phyloP scores from a whole-genome alignment of 352 stramenopile species.

The Globisporangium paddicum region DNA sequence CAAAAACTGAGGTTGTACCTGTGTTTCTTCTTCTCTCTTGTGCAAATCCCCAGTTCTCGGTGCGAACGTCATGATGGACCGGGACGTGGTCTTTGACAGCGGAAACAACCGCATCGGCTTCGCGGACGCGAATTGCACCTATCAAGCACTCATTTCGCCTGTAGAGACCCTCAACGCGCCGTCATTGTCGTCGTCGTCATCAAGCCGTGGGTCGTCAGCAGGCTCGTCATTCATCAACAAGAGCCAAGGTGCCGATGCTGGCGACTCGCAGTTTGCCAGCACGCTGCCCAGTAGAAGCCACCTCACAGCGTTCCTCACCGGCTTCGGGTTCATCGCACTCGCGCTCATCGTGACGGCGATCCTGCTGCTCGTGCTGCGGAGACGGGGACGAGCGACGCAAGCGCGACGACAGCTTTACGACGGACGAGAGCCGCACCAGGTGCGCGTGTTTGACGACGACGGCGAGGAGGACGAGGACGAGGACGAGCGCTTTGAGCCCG shows the following conservation, averaged over 20 bases:
- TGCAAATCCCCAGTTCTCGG: conserved; percentile 13
- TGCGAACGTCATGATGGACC: conserved; percentile 43
- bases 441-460: not conserved
- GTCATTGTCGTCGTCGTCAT: not conserved
- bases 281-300: not conserved
- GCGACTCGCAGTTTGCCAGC: not conserved
- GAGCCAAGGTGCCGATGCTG: not conserved
- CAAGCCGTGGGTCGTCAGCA: not conserved
- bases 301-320: not conserved
- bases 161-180: not conserved
- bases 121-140: conserved; percentile 29
- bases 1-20: not conserved
- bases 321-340: not conserved
- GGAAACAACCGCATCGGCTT: conserved; percentile 39
- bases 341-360: not conserved
- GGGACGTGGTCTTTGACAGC: conserved; percentile 46
- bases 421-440: not conserved
- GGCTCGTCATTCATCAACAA: not conserved
- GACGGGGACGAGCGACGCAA: not conserved
- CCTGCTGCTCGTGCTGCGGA: not conserved
- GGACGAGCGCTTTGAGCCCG: not conserved
- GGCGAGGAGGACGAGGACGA: not conserved
- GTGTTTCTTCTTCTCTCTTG: not conserved
- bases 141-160: not conserved
- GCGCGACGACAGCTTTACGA: not conserved